Conservation (phyloP, 2,329 filamentous ascomycete species). For the Pseudopithomyces chartarum region DNA sequence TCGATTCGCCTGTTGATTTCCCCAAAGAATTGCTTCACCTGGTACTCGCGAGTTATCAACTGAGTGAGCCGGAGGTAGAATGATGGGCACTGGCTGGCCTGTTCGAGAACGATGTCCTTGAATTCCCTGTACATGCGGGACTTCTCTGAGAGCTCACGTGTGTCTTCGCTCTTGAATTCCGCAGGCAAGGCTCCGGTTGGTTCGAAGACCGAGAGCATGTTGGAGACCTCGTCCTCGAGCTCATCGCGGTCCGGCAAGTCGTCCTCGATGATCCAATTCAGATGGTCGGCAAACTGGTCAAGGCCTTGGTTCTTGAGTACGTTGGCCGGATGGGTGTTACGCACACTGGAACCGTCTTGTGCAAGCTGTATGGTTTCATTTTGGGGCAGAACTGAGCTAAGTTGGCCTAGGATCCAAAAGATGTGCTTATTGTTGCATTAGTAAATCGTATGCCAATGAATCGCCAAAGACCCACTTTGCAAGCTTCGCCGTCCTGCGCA, state of each 20-base stretch:
- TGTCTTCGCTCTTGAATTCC: conserved; percentile 36
- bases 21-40: conserved; percentile 40
- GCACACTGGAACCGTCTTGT: conserved; percentile 39
- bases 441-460: conserved; percentile 2
- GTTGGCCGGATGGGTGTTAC: conserved; percentile 33
- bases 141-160: conserved; percentile 25
- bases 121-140: conserved; percentile 41
- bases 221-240: conserved; percentile 34
- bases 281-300: conserved; percentile 30
- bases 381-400: conserved; percentile 32
- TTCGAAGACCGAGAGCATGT: conserved; percentile 46
- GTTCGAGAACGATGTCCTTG: conserved; percentile 31
- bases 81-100: conserved; percentile 32
- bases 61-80: conserved; percentile 32
- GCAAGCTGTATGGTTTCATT: conserved; percentile 35
- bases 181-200: conserved; percentile 39
- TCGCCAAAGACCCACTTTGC: conserved; percentile 34
- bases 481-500: conserved; percentile 38
- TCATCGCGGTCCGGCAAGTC: conserved; percentile 35
- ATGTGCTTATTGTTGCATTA: conserved; percentile 36
- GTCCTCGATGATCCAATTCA: conserved; percentile 39
- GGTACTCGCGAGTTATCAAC: conserved; percentile 39
- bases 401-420: conserved; percentile 45
- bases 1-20: conserved; percentile 39
- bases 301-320: conserved; percentile 34